Evolutionary conservation across 2,329 filamentous ascomycete species (phyloP).

Genomic region (Xylariales sp.): DNA sequence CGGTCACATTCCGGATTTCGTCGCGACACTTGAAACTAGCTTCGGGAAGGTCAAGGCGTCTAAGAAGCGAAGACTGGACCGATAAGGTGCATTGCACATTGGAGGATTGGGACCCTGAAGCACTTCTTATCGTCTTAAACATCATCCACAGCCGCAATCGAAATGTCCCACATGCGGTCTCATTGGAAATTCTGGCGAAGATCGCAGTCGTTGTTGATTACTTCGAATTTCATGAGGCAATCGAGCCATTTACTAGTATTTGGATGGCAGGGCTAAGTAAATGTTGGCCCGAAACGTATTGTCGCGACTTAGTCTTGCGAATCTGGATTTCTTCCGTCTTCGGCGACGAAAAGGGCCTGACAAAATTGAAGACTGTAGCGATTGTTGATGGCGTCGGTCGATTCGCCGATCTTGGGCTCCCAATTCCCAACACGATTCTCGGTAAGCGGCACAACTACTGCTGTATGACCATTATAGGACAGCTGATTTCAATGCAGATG

Average conservation of each 20-base stretch:
- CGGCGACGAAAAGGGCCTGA: neutral
- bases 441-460: neutral
- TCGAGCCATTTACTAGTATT: slow-evolving; percentile 10
- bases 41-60: slow-evolving; percentile 9
- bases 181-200: slow-evolving; percentile 20
- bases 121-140: slow-evolving; percentile 13
- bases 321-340: slow-evolving; percentile 11
- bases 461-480: neutral
- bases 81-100: neutral
- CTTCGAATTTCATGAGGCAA: slow-evolving; percentile 22
- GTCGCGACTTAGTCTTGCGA: slow-evolving; percentile 12
- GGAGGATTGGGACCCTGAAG: slow-evolving; percentile 20
- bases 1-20: too few relatives aligned
- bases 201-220: slow-evolving; percentile 26
- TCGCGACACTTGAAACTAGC: too few relatives aligned
- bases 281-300: neutral
- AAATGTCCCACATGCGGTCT: slow-evolving; percentile 16
- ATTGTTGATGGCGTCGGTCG: slow-evolving; percentile 7
- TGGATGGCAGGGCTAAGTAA: slow-evolving; percentile 12
- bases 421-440: slow-evolving; percentile 6
- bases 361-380: slow-evolving; percentile 11
- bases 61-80: slow-evolving; percentile 11
- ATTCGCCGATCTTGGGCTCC: slow-evolving; percentile 6
- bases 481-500: slow-evolving; percentile 1
- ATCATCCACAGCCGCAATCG: slow-evolving; percentile 24